Evolutionary conservation across 306 rosid genomes (phyloP).

Genomic region (Cicer bijugum): DNA sequence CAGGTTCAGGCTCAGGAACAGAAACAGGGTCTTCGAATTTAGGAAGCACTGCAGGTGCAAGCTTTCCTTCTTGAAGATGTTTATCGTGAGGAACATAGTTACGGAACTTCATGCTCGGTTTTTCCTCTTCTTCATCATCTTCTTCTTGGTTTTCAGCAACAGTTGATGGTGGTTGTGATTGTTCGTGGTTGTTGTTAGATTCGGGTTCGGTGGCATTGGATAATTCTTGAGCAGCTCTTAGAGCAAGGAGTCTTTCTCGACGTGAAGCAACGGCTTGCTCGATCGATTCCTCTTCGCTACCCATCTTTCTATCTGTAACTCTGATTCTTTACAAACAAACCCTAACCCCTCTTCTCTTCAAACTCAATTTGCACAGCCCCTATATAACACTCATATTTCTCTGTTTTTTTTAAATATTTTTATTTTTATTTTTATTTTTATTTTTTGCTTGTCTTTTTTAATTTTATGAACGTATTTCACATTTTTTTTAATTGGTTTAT

Average conservation of each 20-base stretch:
- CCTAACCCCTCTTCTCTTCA: conserved; percentile 29
- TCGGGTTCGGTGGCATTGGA: conserved; percentile 58
- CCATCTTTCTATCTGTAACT: conserved; percentile 43
- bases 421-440: too few species aligned
- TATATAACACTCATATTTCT: too few species aligned
- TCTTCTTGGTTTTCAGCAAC: neutral
- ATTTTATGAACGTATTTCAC: too few species aligned
- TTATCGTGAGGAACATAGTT: conserved; percentile 96
- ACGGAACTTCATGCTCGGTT: conserved; percentile 74
- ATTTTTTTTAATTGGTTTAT: too few species aligned
- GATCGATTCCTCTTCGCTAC: conserved; percentile 63
- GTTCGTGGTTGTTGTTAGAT: neutral
- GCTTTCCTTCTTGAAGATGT: conserved; percentile 82
- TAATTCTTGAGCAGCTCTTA: conserved; percentile 77
- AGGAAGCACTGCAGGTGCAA: conserved; percentile 78
- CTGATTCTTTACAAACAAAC: neutral
- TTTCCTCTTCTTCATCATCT: conserved; percentile 24
- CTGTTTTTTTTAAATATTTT: too few species aligned
- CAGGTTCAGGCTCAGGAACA: conserved; percentile 60
- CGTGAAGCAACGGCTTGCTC: conserved; percentile 78
- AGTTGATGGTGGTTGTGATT: neutral
- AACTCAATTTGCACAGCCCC: neutral
- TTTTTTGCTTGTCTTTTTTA: too few species aligned
- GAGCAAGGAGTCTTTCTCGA: conserved; percentile 76
- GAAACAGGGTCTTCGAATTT: conserved; percentile 90